A percentile compares a stretch with the other conserved stretches of the same genome.
phyloP scores from a whole-genome alignment of 148 eudicot species.

The Dianthus caryophyllus region DNA sequence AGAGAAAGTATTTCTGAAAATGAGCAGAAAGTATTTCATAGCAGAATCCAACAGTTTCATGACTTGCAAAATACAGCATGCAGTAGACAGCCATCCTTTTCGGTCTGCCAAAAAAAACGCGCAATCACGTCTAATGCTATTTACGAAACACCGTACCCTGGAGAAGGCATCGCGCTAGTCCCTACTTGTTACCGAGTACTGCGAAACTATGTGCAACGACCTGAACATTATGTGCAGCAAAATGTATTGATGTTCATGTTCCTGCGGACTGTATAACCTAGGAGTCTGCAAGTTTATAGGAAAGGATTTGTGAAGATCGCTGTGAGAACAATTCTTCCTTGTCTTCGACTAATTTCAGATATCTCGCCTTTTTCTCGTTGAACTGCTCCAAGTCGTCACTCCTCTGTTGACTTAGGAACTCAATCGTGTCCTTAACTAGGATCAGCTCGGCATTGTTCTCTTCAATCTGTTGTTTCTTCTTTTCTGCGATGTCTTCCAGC shows the following conservation, averaged over 20 bases:
- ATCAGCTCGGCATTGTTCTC: constrained; percentile 11
- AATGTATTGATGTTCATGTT: neutral
- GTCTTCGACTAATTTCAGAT: constrained; percentile 12
- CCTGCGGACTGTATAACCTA: neutral
- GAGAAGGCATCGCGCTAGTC: neutral
- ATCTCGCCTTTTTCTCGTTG: constrained; percentile 8
- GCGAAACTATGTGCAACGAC: neutral
- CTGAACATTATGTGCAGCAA: neutral
- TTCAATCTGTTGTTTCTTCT: constrained; percentile 11
- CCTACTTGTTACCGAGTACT: neutral
- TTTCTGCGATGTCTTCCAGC: neutral
- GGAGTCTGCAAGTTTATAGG: constrained; percentile 1
- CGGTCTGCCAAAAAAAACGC: neutral
- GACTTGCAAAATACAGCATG: too few species aligned
- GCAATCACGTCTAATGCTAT: neutral
- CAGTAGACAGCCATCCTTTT: neutral
- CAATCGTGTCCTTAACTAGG: neutral
- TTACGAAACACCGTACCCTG: constrained; percentile 2
- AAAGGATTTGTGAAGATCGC: neutral
- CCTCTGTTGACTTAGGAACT: neutral
- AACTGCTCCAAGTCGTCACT: neutral
- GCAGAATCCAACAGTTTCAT: too few species aligned
- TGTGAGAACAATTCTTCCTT: constrained; percentile 13
- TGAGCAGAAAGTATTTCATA: too few species aligned
- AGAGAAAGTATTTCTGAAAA: too few species aligned